Evolutionary conservation across 2,329 filamentous ascomycete species (phyloP).

Genomic region (Catunica adiposa): DNA sequence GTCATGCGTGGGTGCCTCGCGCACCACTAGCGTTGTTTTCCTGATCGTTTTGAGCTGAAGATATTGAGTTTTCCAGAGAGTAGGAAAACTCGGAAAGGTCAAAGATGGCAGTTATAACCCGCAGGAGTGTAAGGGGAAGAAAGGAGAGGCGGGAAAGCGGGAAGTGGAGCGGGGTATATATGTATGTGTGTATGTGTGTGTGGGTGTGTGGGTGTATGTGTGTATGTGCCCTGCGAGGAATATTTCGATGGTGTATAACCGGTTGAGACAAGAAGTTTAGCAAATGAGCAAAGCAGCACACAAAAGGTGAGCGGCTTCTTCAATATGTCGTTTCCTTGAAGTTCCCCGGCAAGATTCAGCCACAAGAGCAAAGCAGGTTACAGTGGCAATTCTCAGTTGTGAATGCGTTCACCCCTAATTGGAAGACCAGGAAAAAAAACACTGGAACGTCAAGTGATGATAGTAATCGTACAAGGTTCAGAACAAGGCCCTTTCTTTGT

Average conservation of each 20-base stretch:
- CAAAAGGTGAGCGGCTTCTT: neutral
- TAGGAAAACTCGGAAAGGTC: conserved; percentile 1
- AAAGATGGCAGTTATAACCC: neutral
- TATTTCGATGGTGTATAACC: neutral
- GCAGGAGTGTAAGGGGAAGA: neutral
- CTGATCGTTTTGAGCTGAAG: conserved; percentile 4
- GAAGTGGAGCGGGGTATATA: neutral
- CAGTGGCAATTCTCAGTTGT: too few relatives aligned
- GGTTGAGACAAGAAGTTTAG: too few relatives aligned
- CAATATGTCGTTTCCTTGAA: too few relatives aligned
- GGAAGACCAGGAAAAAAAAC: too few relatives aligned
- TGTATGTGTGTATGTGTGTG: too few relatives aligned
- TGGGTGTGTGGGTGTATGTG: neutral
- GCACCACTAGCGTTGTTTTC: conserved; percentile 13
- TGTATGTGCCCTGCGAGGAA: neutral
- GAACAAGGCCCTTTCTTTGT: neutral
- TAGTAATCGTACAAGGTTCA: neutral
- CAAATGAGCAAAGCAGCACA: neutral
- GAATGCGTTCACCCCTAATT: too few relatives aligned
- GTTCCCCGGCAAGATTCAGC: too few relatives aligned
- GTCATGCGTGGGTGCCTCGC: conserved; percentile 12
- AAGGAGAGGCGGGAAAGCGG: neutral
- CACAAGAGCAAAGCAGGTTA: too few relatives aligned
- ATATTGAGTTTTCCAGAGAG: conserved; percentile 2
- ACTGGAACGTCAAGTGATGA: too few relatives aligned